phyloP scores from a whole-genome alignment of 2,329 filamentous ascomycete species.

The Pseudocercospora crystallina region DNA sequence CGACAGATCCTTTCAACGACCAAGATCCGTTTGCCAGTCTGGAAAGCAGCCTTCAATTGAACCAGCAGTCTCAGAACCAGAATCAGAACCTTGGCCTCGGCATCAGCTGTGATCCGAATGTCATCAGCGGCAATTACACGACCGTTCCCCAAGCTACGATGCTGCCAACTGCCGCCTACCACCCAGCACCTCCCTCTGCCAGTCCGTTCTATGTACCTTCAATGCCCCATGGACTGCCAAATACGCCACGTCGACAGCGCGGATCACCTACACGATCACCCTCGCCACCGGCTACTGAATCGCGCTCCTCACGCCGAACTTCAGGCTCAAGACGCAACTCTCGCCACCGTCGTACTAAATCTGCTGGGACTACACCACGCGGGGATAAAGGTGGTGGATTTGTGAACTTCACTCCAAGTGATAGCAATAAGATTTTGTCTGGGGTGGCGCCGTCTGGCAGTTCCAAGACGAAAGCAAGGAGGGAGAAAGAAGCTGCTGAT shows the following conservation, averaged over 20 bases:
- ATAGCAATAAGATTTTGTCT: slow-evolving; percentile 75
- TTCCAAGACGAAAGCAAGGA: slow-evolving; percentile 88
- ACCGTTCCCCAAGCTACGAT: slow-evolving; percentile 12
- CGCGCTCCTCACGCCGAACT: slow-evolving; percentile 18
- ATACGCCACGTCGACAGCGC: slow-evolving; percentile 14
- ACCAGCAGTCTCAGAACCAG: slow-evolving; percentile 11
- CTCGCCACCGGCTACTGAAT: slow-evolving; percentile 29
- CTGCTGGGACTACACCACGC: slow-evolving; percentile 29
- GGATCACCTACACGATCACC: slow-evolving; percentile 20
- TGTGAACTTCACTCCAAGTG: slow-evolving; percentile 84
- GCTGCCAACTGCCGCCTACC: slow-evolving; percentile 13
- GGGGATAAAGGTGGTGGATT: slow-evolving; percentile 59
- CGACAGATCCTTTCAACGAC: slow-evolving; percentile 18
- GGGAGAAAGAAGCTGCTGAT: slow-evolving; percentile 85
- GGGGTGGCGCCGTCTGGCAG: slow-evolving; percentile 90
- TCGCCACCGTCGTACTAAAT: slow-evolving; percentile 31
- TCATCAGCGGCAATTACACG: slow-evolving; percentile 25
- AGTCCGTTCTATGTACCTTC: slow-evolving; percentile 25
- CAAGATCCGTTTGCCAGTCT: slow-evolving; percentile 26
- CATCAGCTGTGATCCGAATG: slow-evolving; percentile 35
- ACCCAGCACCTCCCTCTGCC: slow-evolving; percentile 12
- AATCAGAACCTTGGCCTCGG: slow-evolving; percentile 30
- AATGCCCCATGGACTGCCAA: slow-evolving; percentile 27
- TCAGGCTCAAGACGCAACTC: slow-evolving; percentile 25
- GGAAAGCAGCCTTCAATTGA: slow-evolving; percentile 10